Evolutionary conservation across 2,329 filamentous ascomycete species (phyloP).

Genomic region (Seiridium cupressi): DNA sequence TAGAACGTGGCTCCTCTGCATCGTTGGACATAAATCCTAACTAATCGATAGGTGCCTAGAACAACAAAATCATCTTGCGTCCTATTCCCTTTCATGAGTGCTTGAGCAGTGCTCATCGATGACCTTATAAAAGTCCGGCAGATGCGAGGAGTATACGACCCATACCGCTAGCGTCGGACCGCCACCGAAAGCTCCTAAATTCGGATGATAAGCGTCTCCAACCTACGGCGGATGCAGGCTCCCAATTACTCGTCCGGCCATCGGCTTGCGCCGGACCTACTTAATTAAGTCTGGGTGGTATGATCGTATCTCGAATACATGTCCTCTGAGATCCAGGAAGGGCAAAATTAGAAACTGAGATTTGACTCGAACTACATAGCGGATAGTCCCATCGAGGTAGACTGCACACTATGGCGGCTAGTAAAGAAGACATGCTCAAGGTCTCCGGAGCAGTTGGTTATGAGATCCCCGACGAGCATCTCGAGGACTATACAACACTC

Average conservation of each 20-base stretch:
- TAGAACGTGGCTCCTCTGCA: too few species aligned
- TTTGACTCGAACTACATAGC: not conserved
- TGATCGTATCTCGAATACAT: not conserved
- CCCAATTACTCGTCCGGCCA: not conserved
- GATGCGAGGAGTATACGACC: too few species aligned
- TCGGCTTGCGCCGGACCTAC: not conserved
- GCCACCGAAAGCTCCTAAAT: not conserved
- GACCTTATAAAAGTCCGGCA: too few species aligned
- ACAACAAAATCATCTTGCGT: too few species aligned
- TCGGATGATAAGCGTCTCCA: slow-evolving; percentile 1
- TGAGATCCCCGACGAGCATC: slow-evolving; percentile 20
- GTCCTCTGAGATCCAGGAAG: not conserved
- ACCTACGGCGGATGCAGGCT: not conserved
- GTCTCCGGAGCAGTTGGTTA: slow-evolving; percentile 26
- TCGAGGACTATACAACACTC: slow-evolving; percentile 26
- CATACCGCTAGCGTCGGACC: slow-evolving; percentile 5
- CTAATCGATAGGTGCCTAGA: too few species aligned
- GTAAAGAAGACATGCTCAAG: slow-evolving; percentile 15
- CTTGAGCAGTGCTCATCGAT: too few species aligned
- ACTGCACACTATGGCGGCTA: slow-evolving; percentile 1
- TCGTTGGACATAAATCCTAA: too few species aligned
- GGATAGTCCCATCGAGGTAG: too few species aligned
- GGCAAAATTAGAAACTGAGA: not conserved
- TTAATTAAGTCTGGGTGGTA: not conserved
- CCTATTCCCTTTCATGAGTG: too few species aligned